These are phyloP conservation scores for Microstroma glucosiphilum DNA, from an alignment of 1,284 basidiomycete species.

Conservation along the genomic window DNA sequence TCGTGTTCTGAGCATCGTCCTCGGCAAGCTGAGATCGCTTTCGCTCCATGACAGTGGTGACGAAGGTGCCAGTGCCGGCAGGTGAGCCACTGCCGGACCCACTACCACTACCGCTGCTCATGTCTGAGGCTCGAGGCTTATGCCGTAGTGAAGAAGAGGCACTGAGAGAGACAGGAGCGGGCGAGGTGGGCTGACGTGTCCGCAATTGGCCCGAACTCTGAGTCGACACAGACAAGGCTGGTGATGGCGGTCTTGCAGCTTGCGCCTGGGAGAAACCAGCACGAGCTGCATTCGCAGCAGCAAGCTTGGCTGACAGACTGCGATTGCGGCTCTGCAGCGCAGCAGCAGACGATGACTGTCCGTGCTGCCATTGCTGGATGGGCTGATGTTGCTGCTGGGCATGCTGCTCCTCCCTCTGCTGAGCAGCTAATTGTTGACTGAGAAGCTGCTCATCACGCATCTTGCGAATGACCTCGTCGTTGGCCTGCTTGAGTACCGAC, in stretches of 20 bases:
- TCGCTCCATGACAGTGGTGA: constrained; percentile 22
- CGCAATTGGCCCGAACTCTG: constrained; percentile 85
- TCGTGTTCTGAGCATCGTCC: constrained; percentile 59
- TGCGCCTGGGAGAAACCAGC: constrained; percentile 21
- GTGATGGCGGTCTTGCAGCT: constrained; percentile 57
- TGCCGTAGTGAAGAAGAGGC: constrained; percentile 9
- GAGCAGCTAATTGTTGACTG: not conserved
- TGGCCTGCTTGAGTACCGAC: constrained; percentile 91
- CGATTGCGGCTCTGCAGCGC: constrained; percentile 32
- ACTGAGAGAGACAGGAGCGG: constrained; percentile 57
- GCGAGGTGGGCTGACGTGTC: constrained; percentile 62
- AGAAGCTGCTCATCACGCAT: constrained; percentile 56
- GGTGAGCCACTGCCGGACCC: constrained; percentile 12
- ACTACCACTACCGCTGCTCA: constrained; percentile 6
- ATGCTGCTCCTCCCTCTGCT: too few relatives aligned
- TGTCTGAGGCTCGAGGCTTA: constrained; percentile 26
- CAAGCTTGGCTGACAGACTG: constrained; percentile 33
- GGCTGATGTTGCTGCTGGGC: not conserved
- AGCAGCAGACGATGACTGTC: not conserved
- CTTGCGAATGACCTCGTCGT: constrained; percentile 95
- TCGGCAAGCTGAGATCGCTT: constrained; percentile 55
- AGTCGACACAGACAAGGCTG: constrained; percentile 84
- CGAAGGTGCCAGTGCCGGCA: not conserved
- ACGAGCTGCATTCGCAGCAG: constrained; percentile 31
- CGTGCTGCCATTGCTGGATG: not conserved